Evolutionary conservation across 139 green algal species (phyloP), one percentile per base, ranked within the genome.

Genomic region (Chlamydomonas applanata): DNA sequence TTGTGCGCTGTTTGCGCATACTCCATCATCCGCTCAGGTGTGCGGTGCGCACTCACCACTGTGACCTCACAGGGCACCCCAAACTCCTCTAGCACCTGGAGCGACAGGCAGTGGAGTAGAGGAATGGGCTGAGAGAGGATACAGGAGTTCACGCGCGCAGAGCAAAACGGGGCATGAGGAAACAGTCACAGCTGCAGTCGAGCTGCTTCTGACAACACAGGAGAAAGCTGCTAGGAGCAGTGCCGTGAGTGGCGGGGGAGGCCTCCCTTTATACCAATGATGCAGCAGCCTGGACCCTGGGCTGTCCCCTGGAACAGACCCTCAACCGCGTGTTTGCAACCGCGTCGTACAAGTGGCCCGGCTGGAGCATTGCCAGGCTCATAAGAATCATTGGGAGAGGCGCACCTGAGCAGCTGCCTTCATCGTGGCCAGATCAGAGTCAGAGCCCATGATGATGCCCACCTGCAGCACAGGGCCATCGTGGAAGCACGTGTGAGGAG

Each of bases 361-460:
- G n/a, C n/a, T n/a, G n/a, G n/a, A n/a, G n/a, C n/a, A n/a, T n/a
- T n/a, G n/a, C n/a, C n/a, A n/a, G n/a, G n/a, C n/a, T n/a, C n/a
- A n/a, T n/a, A n/a, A n/a, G n/a, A n/a, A n/a, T n/a, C n/a, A n/a
- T n/a, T n/a, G n/a, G n/a, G n/a, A n/a, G n/a, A n/a, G n/a, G n/a
- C 59, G 5, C 49, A 66, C 70, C 70, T 94, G 79, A 3, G 88
- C 89, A 4, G 93, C 93, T 2, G 82, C 89, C 40, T 83, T 85
- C 96, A 99, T 99, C 29, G 95, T 97, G 1, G 90, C 74, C 35
- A 98, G 83, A 77, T 99, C 96, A 0, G 85, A 94, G 84, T 99
- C 94, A 19, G 84, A 94, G n/a, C 96, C 96, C 96, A 99, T 99
- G 82, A 99, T 97, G 84, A 98, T 96, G 61, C 90, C 92, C n/a